Evolutionary conservation across 768 basidiomycete species (phyloP).

Genomic region (Serendipita sp.): DNA sequence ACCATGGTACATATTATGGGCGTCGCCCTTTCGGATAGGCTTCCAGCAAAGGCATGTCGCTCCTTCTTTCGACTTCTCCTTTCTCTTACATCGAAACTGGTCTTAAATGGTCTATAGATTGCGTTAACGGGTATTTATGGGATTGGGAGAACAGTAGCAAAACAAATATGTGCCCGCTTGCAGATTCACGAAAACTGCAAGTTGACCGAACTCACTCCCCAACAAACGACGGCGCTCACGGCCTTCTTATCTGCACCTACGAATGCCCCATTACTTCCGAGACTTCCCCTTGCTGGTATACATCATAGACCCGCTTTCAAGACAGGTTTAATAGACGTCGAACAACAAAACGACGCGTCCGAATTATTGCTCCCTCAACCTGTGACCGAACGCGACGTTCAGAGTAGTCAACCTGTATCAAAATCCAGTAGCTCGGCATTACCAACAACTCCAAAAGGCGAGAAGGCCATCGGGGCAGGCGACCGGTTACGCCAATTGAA

Average conservation of each 20-base stretch:
- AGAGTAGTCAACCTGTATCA: not conserved
- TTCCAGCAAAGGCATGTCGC: constrained; percentile 3
- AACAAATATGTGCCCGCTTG: constrained; percentile 77
- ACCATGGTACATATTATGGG: constrained; percentile 80
- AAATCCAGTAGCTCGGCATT: not conserved
- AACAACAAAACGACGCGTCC: not conserved
- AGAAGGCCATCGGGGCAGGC: not conserved
- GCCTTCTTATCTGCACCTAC: constrained; percentile 86
- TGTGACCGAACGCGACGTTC: not conserved
- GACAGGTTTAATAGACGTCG: not conserved
- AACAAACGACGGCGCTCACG: constrained; percentile 81
- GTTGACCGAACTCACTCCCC: constrained; percentile 66
- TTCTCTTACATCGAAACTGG: not conserved
- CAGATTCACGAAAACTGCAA: constrained; percentile 78
- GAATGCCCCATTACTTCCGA: constrained; percentile 51
- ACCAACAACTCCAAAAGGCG: not conserved
- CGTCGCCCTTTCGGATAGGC: constrained; percentile 19
- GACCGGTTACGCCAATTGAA: constrained; percentile 63
- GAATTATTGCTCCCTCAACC: not conserved
- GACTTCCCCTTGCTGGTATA: constrained; percentile 47
- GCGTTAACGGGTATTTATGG: constrained; percentile 89
- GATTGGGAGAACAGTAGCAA: constrained; percentile 57
- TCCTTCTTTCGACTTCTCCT: not conserved
- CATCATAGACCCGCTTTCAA: constrained; percentile 21
- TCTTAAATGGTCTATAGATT: constrained; percentile 34